Evolutionary conservation across 1,284 basidiomycete genomes (phyloP).

Genomic region (Leccinum cinnamomeum): DNA sequence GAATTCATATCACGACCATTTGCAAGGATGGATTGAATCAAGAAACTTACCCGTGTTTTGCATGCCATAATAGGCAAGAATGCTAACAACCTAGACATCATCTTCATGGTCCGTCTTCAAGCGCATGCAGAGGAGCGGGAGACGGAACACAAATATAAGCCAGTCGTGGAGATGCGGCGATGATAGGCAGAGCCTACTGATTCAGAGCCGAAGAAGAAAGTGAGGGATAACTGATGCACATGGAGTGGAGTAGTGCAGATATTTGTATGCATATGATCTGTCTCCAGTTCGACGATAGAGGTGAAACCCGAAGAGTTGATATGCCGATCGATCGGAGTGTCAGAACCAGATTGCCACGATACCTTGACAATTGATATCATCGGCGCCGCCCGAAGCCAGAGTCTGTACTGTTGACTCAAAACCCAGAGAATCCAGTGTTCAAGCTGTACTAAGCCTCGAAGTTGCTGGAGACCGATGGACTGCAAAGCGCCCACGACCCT

Average conservation of each 20-base stretch:
- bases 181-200: neutral
- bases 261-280: neutral
- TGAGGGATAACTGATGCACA: neutral
- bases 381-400: neutral
- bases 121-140: neutral
- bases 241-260: neutral
- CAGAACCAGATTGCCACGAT: neutral
- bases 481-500: neutral
- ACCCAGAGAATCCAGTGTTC: neutral
- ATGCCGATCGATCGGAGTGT: conserved; percentile 1
- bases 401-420: neutral
- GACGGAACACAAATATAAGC: conserved; percentile 10
- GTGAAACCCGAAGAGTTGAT: neutral
- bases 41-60: conserved; percentile 18
- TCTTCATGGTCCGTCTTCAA: neutral
- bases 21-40: neutral
- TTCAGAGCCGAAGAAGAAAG: neutral
- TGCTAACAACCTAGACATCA: neutral
- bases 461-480: neutral
- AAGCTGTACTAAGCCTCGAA: neutral
- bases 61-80: neutral
- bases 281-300: neutral
- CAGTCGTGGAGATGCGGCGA: conserved; percentile 13
- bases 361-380: neutral
- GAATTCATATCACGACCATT: neutral